phyloP scores from a whole-genome alignment of 2,329 filamentous ascomycete species.

The Verticillium longisporum region DNA sequence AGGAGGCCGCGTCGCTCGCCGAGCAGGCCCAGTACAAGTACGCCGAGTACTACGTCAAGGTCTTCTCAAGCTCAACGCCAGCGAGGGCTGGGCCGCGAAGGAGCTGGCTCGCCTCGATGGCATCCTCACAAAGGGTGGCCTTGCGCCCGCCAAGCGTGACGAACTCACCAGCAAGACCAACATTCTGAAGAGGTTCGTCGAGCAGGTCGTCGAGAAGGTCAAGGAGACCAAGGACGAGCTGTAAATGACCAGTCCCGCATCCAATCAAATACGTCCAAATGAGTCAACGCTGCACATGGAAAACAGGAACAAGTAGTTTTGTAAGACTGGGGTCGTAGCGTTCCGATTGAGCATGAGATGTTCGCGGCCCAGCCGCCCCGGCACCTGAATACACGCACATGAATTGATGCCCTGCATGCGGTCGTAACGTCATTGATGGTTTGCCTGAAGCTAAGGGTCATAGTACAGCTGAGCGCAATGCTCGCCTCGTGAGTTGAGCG shows the following conservation, averaged over 20 bases:
- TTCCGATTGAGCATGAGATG: not conserved
- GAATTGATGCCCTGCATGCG: not conserved
- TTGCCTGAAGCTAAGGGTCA: not conserved
- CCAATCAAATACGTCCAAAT: not conserved
- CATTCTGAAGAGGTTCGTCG: conserved; percentile 72
- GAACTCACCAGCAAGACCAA: conserved; percentile 83
- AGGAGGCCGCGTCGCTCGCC: conserved; percentile 59
- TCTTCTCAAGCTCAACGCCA: conserved; percentile 76
- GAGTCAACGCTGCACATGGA: not conserved
- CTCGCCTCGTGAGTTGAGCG: not conserved
- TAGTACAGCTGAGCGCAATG: not conserved
- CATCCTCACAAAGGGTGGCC: conserved; percentile 77
- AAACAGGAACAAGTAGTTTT: not conserved
- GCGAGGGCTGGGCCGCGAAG: conserved; percentile 74
- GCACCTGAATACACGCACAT: not conserved
- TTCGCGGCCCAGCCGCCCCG: not conserved
- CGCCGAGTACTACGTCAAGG: conserved; percentile 88
- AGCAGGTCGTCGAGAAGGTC: conserved; percentile 47
- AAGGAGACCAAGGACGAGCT: conserved; percentile 60
- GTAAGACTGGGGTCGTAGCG: not conserved
- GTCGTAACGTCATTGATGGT: not conserved
- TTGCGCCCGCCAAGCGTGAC: conserved; percentile 80
- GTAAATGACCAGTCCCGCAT: conserved; percentile 35
- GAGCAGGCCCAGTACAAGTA: conserved; percentile 63
- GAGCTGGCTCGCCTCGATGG: conserved; percentile 75